Conservation (phyloP, 352 stramenopile species). For the Globisporangium uncinulatum region DNA sequence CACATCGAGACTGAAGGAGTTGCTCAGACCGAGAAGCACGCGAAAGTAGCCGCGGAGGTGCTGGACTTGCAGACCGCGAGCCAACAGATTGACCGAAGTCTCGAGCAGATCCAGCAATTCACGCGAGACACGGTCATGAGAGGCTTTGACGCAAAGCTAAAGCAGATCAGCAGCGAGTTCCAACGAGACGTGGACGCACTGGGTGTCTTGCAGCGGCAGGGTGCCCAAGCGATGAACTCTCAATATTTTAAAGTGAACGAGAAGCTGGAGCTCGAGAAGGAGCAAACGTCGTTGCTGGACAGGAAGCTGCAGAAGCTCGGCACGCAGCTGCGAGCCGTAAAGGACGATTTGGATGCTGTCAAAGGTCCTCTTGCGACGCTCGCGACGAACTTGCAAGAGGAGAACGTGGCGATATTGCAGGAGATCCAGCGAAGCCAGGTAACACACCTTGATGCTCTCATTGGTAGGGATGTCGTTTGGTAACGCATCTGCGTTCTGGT, state of each 20-base stretch:
- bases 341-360: conserved; percentile 34
- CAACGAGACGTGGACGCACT: conserved; percentile 20
- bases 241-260: conserved; percentile 30
- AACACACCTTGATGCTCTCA: not conserved
- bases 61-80: conserved; percentile 22
- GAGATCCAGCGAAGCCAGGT: conserved; percentile 69
- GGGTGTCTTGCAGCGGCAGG: conserved; percentile 13
- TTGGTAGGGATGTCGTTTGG: not conserved
- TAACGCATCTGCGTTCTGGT: not conserved
- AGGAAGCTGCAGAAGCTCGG: conserved; percentile 21
- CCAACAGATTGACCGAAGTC: conserved; percentile 21
- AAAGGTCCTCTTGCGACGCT: conserved; percentile 53
- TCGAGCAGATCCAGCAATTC: conserved; percentile 43
- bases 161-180: conserved; percentile 19
- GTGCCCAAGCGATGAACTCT: conserved; percentile 21
- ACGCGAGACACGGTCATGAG: conserved; percentile 30
- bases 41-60: conserved; percentile 16
- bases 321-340: conserved; percentile 19
- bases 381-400: conserved; percentile 54
- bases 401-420: conserved; percentile 58
- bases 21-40: conserved; percentile 16
- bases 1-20: conserved; percentile 15
- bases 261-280: conserved; percentile 24
- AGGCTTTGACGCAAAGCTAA: conserved; percentile 29
- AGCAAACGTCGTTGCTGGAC: conserved; percentile 35